phyloP scores from a whole-genome alignment of 371 early-diverging fungal genomes.

The Nematocida ausubeli region DNA sequence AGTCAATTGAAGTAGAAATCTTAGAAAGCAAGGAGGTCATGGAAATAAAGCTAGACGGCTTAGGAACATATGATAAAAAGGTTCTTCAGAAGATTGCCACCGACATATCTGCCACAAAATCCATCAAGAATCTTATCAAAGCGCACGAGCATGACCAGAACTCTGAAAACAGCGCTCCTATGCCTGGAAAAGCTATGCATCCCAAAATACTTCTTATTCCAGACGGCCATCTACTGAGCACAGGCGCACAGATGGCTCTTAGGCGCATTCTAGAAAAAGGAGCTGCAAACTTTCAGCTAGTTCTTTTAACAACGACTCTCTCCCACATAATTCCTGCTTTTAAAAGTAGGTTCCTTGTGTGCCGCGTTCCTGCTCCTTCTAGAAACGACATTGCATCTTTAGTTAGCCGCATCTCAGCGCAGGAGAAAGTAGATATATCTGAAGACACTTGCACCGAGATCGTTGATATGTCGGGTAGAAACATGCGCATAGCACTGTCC shows the following conservation, averaged over 20 bases:
- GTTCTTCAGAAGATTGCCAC: constrained; percentile 93
- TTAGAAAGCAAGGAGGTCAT: constrained; percentile 65
- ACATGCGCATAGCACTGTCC: constrained; percentile 79
- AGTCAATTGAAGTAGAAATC: constrained; percentile 75
- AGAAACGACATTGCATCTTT: constrained; percentile 70
- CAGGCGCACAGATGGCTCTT: constrained; percentile 92
- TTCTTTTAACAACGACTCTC: constrained; percentile 81
- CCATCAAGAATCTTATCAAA: constrained; percentile 71
- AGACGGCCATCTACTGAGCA: constrained; percentile 83
- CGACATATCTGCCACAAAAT: constrained; percentile 92
- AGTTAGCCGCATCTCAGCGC: constrained; percentile 35
- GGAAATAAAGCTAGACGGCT: constrained; percentile 70
- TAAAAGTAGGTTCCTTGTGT: constrained; percentile 81
- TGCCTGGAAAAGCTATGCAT: not conserved
- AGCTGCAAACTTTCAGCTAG: constrained; percentile 80
- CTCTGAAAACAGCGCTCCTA: not conserved
- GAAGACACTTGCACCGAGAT: constrained; percentile 54
- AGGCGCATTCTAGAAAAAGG: constrained; percentile 98
- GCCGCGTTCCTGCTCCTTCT: constrained; percentile 80
- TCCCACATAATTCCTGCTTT: constrained; percentile 88
- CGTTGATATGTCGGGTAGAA: constrained; percentile 75
- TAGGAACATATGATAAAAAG: constrained; percentile 84
- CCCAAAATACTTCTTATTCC: constrained; percentile 80
- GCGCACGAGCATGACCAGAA: not conserved
- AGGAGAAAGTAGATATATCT: constrained; percentile 49